A percentile compares a stretch with the other conserved stretches of the same genome.
Evolutionary conservation across 1,284 basidiomycete species (phyloP).

Genomic region (Rhodotorula sp.): DNA sequence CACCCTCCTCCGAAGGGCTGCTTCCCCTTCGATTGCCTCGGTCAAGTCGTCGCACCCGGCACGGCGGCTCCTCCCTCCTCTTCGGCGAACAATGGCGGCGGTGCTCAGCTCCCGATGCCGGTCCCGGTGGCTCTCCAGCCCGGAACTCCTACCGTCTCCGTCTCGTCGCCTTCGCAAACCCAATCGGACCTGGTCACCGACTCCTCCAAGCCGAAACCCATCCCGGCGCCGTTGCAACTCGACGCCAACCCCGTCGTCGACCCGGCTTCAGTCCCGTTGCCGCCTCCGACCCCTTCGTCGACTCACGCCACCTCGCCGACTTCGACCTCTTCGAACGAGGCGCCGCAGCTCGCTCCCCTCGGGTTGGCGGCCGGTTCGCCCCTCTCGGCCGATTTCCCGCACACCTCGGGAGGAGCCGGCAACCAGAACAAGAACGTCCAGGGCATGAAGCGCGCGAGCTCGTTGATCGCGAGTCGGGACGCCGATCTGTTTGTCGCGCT

Average conservation of each 20-base stretch:
- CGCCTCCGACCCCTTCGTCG: slow-evolving; percentile 21
- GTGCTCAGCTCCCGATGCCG: not conserved
- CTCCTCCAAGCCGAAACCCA: not conserved
- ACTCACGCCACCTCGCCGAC: not conserved
- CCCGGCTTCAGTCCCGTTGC: slow-evolving; percentile 22
- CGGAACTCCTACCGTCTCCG: slow-evolving; percentile 1
- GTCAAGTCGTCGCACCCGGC: slow-evolving; percentile 15
- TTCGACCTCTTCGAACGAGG: not conserved
- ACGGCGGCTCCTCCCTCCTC: not conserved
- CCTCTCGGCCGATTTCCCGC: slow-evolving; percentile 22
- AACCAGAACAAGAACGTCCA: slow-evolving; percentile 1
- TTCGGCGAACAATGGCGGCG: not conserved
- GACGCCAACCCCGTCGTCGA: slow-evolving; percentile 4
- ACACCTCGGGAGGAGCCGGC: not conserved
- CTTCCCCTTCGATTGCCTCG: slow-evolving; percentile 46
- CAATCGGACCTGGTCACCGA: not conserved
- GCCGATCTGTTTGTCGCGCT: slow-evolving; percentile 43
- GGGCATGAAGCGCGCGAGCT: slow-evolving; percentile 30
- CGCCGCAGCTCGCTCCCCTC: slow-evolving; percentile 31
- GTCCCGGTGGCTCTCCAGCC: slow-evolving; percentile 6
- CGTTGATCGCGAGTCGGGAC: slow-evolving; percentile 42
- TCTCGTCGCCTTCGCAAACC: not conserved
- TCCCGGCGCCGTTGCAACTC: not conserved
- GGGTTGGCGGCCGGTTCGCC: slow-evolving; percentile 25
- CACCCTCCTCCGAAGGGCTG: slow-evolving; percentile 37